A percentile compares a stretch with the other conserved stretches of the same genome.
phyloP scores from a whole-genome alignment of 1,284 basidiomycete genomes.

The Cutaneotrichosporon sp. region DNA sequence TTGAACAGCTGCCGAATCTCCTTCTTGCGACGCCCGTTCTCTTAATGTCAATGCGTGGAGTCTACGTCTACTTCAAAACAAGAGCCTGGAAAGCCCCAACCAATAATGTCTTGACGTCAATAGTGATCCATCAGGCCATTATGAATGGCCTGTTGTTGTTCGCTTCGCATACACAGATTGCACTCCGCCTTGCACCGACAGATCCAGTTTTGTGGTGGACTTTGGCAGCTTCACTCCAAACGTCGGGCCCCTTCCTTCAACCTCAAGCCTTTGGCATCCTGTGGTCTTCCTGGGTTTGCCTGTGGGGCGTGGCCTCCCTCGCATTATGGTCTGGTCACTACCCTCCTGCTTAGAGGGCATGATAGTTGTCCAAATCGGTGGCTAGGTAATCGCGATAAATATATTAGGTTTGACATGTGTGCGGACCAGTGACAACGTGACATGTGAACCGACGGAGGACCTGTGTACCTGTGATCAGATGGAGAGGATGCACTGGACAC shows the following conservation, averaged over 20 bases:
- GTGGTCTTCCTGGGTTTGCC: conserved; percentile 60
- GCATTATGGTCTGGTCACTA: conserved; percentile 69
- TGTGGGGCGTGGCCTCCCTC: conserved; percentile 69
- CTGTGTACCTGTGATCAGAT: no score
- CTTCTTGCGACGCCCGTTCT: conserved; percentile 70
- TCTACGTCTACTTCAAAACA: background rate
- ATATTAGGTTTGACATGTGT: no score
- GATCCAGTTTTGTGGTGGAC: conserved; percentile 84
- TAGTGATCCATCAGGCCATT: conserved; percentile 63
- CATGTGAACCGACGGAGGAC: no score
- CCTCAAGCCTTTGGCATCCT: background rate
- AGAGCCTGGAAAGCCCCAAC: background rate
- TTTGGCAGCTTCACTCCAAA: conserved; percentile 51
- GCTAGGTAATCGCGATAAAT: no score
- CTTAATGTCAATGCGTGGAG: conserved; percentile 50
- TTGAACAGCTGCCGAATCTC: conserved; percentile 81
- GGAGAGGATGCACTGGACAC: no score
- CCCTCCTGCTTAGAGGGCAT: background rate
- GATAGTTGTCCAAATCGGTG: no score
- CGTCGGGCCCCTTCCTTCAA: no score
- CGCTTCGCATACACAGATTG: conserved; percentile 83
- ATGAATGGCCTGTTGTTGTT: conserved; percentile 64
- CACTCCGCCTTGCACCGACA: conserved; percentile 70
- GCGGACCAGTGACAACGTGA: no score
- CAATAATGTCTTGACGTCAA: conserved; percentile 48